These are phyloP conservation scores for Thielaviopsis euricoi DNA, from an alignment of 2,329 filamentous ascomycete species.

Conservation along the genomic window DNA sequence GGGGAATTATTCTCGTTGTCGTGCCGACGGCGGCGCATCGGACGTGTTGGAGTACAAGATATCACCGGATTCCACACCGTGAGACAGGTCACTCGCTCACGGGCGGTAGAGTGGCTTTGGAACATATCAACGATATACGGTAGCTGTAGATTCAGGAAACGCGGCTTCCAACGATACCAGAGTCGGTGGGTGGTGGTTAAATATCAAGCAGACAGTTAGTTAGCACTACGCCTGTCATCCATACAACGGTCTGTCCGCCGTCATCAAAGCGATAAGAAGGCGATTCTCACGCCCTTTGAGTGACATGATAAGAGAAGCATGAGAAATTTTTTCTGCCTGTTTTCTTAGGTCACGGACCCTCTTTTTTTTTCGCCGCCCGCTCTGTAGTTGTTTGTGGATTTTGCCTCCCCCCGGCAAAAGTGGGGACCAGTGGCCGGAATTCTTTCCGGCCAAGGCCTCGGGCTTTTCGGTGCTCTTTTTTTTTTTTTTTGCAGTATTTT, in stretches of 20 bases:
- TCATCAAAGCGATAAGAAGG: not conserved
- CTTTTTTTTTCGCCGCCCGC: not conserved
- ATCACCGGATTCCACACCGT: not conserved
- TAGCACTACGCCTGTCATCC: no score
- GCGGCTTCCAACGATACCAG: no score
- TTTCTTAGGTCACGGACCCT: not conserved
- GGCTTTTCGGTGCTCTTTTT: not conserved
- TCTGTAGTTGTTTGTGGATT: not conserved
- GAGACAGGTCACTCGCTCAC: no score
- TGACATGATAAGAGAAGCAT: not conserved
- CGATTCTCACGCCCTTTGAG: not conserved
- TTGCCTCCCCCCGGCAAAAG: not conserved
- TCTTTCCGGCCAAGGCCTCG: not conserved
- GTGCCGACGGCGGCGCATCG: not conserved
- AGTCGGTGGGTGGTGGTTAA: no score
- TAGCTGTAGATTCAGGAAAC: no score
- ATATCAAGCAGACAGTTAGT: no score
- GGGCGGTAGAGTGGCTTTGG: no score
- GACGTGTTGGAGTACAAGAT: not conserved
- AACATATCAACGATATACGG: no score
- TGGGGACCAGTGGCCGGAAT: constrained; percentile 9
- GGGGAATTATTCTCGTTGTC: not conserved
- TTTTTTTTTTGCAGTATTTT: not conserved
- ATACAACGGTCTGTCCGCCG: no score
- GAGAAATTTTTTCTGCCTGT: not conserved